A percentile compares a stretch with the other conserved stretches of the same genome.
Evolutionary conservation across 2,329 filamentous ascomycete species (phyloP).

Genomic region (Xylariaceae sp.): DNA sequence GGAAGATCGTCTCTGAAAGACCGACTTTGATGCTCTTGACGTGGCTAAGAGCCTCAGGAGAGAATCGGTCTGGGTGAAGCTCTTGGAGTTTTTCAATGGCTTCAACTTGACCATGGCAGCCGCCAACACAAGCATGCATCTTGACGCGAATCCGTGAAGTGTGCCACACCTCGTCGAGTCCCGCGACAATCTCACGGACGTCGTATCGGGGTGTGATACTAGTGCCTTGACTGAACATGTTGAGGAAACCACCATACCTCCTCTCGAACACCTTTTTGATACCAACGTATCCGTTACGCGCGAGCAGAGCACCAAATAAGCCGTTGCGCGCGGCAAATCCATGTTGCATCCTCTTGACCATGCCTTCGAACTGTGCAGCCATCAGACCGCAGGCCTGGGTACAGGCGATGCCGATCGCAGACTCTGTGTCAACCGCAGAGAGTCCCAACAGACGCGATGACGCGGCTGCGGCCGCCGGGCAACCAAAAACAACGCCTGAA

Average conservation of each 20-base stretch:
- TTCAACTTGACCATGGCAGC: conserved; percentile 11
- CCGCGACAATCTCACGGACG: conserved; percentile 25
- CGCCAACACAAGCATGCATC: conserved; percentile 13
- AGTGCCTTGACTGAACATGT: conserved; percentile 34
- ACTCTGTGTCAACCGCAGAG: conserved; percentile 29
- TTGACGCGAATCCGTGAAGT: conserved; percentile 12
- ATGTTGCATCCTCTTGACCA: conserved; percentile 45
- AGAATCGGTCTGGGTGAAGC: conserved; percentile 5
- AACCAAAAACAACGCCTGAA: conserved; percentile 39
- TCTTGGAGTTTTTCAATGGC: conserved; percentile 8
- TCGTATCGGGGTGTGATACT: conserved; percentile 12
- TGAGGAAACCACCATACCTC: conserved; percentile 41
- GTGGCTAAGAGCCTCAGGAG: neutral
- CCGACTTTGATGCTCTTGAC: conserved; percentile 9
- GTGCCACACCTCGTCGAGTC: conserved; percentile 30
- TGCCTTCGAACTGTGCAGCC: conserved; percentile 42
- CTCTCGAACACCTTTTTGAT: conserved; percentile 35
- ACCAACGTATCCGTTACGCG: conserved; percentile 37
- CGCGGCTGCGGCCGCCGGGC: conserved; percentile 31
- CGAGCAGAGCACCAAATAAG: conserved; percentile 38
- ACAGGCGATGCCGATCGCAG: conserved; percentile 39
- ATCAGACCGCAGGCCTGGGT: conserved; percentile 40
- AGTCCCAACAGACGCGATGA: conserved; percentile 34
- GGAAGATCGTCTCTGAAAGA: conserved; percentile 24
- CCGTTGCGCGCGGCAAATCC: conserved; percentile 44